Evolutionary conservation across 306 rosid genomes (phyloP), one percentile per base, ranked within the genome.

Genomic region (Bauhinia variegata): DNA sequence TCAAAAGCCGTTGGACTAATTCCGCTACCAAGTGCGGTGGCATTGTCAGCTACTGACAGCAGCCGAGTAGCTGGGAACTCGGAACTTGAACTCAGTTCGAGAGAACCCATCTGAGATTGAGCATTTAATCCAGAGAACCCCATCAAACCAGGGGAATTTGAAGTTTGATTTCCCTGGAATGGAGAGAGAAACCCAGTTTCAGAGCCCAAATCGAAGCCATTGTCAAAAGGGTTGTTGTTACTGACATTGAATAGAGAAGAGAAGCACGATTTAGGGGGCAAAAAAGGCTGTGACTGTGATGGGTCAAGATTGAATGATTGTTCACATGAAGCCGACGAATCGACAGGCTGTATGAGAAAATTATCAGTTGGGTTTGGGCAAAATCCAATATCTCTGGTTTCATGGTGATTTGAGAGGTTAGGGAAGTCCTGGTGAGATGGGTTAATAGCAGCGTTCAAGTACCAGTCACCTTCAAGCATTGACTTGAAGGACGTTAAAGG

Each of bases 401-500:
- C 79, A 3, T 67, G 79, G 8, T 78, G 78, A 61, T 68, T 61
- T 36, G 64, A 77, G 50, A 76, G 75, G 70, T 43, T 54, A 42
- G 63, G 65, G 41, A 73, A 76, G 31, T 79, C 62, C 4, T 67
- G 78, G 52, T 36, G 68, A 69, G 83, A 3, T 16, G 74, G 62
- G 61, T 77, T 80, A 6, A 75, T 55, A 43, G 75, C 58, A 37
- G 73, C 56, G 34, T 81, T 65, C 60, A 82, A 18, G 72, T 60
- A 83, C 89, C 95, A 91, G 54, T 86, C 91, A 18, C 76, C 73
- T 52, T 86, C 87, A 3, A 85, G 77, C 80, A 87, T 86, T 70
- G 98, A 87, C 67, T 92, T 89, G 88, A 84, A 92, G 72, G 84
- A 75, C 23, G 86, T 71, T 13, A 86, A 61, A 51, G 95, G 75